Base-by-base conservation (phyloP, 1,139 yeast genomes). In the Blastobotrys aristatus region DNA sequence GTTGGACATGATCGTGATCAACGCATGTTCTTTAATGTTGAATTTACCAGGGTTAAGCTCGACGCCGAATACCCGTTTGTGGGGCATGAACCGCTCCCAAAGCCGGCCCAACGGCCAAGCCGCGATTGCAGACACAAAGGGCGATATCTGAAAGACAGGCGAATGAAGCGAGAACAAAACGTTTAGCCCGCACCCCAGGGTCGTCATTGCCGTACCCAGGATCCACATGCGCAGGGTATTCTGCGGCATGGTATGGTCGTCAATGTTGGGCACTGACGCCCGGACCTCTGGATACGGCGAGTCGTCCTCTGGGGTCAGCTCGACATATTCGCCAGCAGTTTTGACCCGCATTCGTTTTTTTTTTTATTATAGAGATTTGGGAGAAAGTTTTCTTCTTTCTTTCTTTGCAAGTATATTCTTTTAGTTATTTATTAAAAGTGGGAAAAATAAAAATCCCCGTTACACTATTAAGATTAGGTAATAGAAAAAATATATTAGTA, bases 211-310 rank as follows among this genome's bases (percentile, higher is more conserved):
- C 24, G 70, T 34, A 0, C 75, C 75, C 43, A 79, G 60, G 11
- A 72, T 65, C 86, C 86, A 81, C 73, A 77, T 76, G 61, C 88
- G 72, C 44, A 80, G 57, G 22, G 87, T 81, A 57, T 76, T 77
- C 58, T 79, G 84, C 1, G 80, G 82, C 31, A 79, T 56, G 1
- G 67, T 52, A 1, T 73, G 70, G 59, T 80, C 82, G 60, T 81
- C 87, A 24, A 71, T 66, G 32, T 80, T 73, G 2, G 85, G 84
- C 34, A 82, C 85, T 2, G 85, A 75, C 5, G 85, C 84, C 59
- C 87, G 72, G 36, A 81, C 87, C 60, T 82, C 87, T 0, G 85
- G 80, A 60, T 78, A 79, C 7, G 84, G 82, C 18, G 83, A 78
- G 58, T 81, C 82, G 57, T 77, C 63, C 34, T 57, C 57, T 2